These are phyloP conservation scores for Ilex paraguariensis DNA, from an alignment of 305 asterid genomes.

Conservation along the genomic window DNA sequence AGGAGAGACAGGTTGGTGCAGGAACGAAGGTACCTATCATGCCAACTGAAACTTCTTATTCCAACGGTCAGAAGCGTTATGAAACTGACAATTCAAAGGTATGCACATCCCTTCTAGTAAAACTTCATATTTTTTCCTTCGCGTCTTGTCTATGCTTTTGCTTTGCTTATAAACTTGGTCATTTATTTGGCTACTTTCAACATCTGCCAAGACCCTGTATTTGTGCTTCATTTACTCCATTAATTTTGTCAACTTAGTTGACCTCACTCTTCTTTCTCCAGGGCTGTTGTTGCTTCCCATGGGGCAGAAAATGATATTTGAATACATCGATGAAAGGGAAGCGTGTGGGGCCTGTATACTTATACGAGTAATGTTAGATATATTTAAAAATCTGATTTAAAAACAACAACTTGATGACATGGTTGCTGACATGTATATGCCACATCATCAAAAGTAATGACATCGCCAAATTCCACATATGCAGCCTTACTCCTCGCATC, in stretches of 20 bases:
- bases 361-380: too few species aligned
- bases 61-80: too few species aligned
- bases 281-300: conserved; percentile 74
- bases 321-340: conserved; percentile 1
- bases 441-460: too few species aligned
- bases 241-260: background rate
- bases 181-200: background rate
- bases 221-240: background rate
- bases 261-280: conserved; percentile 3
- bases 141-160: too few species aligned
- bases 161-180: background rate
- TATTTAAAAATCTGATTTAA: too few species aligned
- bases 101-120: conserved; percentile 1
- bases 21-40: background rate
- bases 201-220: background rate
- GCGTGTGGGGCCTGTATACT: background rate
- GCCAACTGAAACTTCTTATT: too few species aligned
- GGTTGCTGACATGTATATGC: too few species aligned
- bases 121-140: background rate
- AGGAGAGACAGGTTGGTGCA: background rate
- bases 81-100: conserved; percentile 36
- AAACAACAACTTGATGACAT: too few species aligned
- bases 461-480: too few species aligned
- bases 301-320: conserved; percentile 45
- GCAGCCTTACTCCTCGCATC: too few species aligned